phyloP scores from a whole-genome alignment of 371 early-diverging fungal species.

The Choanephora cucurbitarum region DNA sequence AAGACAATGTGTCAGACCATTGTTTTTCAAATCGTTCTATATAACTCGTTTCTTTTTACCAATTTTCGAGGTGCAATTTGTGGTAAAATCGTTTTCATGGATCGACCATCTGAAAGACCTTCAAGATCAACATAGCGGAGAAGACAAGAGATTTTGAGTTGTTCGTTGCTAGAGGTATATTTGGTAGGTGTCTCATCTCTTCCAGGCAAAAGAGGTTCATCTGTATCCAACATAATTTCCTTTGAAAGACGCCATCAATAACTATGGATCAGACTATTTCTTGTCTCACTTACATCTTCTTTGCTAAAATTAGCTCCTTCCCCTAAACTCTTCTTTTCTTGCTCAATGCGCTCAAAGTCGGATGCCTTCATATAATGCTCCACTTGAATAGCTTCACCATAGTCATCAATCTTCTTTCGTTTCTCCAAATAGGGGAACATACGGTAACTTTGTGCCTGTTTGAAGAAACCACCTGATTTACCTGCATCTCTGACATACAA shows the following conservation, averaged over 20 bases:
- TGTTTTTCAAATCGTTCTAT: not conserved
- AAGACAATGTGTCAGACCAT: not conserved
- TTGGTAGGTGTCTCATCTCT: conserved; percentile 75
- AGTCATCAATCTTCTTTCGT: conserved; percentile 86
- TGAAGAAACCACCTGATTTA: conserved; percentile 74
- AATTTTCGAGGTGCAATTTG: conserved; percentile 85
- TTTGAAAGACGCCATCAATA: too few relatives aligned
- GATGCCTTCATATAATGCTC: conserved; percentile 67
- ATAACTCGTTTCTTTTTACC: conserved; percentile 47
- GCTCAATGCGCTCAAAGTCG: conserved; percentile 42
- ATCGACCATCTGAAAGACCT: conserved; percentile 87
- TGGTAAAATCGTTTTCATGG: conserved; percentile 83
- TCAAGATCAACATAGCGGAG: conserved; percentile 88
- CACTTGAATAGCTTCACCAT: conserved; percentile 90
- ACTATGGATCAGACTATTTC: too few relatives aligned
- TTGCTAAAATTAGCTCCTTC: conserved; percentile 55
- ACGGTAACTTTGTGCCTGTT: conserved; percentile 77
- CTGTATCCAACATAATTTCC: conserved; percentile 47
- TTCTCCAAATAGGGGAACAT: conserved; percentile 92
- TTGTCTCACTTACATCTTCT: conserved; percentile 34
- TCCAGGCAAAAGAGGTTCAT: conserved; percentile 48
- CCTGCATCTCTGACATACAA: conserved; percentile 77
- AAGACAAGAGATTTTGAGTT: conserved; percentile 68
- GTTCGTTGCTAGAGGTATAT: conserved; percentile 59
- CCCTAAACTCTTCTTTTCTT: conserved; percentile 41